Evolutionary conservation across 2,329 filamentous ascomycete genomes (phyloP), one percentile per base, ranked within the genome.

Genomic region (Metarhizium sp.): DNA sequence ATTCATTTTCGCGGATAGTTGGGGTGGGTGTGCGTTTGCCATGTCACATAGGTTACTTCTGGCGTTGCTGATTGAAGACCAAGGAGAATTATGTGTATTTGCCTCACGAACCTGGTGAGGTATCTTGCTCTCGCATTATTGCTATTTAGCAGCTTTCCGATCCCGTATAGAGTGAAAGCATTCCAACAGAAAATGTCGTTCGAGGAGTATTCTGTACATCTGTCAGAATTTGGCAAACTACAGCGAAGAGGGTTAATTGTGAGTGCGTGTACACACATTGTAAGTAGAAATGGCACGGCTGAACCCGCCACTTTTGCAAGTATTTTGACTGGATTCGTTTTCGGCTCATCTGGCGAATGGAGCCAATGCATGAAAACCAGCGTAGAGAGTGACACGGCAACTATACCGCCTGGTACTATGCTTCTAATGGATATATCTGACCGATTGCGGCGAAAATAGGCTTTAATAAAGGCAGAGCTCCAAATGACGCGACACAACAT

Each of bases 401-500:
- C 53, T 14, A 65, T 58, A 29, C 62, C 60, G 2, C 59, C 58
- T 0, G 71, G 70, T 6, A 72, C 46, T 0, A 72, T 43, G 7
- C 60, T 59, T 6, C 43, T 50, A 20, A 68, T 54, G 3, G 60
- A 59, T 47, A 73, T 16, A 68, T 69, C 2, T 72, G 75, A 47
- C 78, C 72, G 16, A 65, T 66, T 5, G 56, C 63, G 58, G 14
- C 38, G 10, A 40, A 95, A 85, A 67, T 85, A 95, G 0, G 68
- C 61, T 38, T 69, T 73, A 55, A 96, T 88, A 66, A 96, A 99
- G 48, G 68, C 65, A 18, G 74, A 71, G 64, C 91, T 94, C 89
- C 91, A 99, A 7, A 82, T 58, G 56, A 95, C 95, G 58, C 94
- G 82, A 63, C 92, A 82, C 0, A 74, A 72, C 92, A 99, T 96